These are phyloP conservation scores for Trametes sanguinea DNA, from an alignment of 768 basidiomycete species.

Conservation along the genomic window DNA sequence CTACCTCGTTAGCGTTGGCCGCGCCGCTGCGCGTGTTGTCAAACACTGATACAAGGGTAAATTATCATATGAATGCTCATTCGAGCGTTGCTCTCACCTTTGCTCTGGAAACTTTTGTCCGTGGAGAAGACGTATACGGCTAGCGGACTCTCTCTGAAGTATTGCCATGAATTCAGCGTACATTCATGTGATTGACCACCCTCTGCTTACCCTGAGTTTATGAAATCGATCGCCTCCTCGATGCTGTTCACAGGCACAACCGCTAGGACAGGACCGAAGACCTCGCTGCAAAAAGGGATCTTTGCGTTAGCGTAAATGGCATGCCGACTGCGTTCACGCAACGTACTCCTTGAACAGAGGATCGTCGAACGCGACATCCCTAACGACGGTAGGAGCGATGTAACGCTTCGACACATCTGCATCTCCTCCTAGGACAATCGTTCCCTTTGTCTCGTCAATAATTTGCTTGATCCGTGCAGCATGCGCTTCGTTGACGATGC, in stretches of 20 bases:
- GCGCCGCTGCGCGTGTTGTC: not conserved
- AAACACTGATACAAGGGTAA: not conserved
- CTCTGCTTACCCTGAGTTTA: conserved; percentile 56
- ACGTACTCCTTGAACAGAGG: conserved; percentile 76
- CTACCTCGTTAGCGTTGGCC: not conserved
- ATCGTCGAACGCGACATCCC: conserved; percentile 61
- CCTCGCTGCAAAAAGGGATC: conserved; percentile 50
- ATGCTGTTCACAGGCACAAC: conserved; percentile 66
- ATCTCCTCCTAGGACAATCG: conserved; percentile 63
- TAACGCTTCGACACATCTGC: conserved; percentile 55
- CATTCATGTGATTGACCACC: not conserved
- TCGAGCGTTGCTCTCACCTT: conserved; percentile 42
- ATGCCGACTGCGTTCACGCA: not conserved
- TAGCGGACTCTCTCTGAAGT: conserved; percentile 48
- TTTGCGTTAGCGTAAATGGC: not conserved
- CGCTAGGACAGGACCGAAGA: conserved; percentile 83
- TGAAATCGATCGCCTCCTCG: conserved; percentile 70
- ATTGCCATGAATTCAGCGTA: not conserved
- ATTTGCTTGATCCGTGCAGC: conserved; percentile 58
- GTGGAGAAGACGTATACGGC: conserved; percentile 74
- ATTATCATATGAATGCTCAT: not conserved
- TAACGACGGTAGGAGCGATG: conserved; percentile 75
- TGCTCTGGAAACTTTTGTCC: conserved; percentile 54
- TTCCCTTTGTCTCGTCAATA: conserved; percentile 65
- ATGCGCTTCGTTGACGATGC: conserved; percentile 55